Evolutionary conservation across 208 protist genomes (phyloP).

Genomic region (Leishmania arabica): DNA sequence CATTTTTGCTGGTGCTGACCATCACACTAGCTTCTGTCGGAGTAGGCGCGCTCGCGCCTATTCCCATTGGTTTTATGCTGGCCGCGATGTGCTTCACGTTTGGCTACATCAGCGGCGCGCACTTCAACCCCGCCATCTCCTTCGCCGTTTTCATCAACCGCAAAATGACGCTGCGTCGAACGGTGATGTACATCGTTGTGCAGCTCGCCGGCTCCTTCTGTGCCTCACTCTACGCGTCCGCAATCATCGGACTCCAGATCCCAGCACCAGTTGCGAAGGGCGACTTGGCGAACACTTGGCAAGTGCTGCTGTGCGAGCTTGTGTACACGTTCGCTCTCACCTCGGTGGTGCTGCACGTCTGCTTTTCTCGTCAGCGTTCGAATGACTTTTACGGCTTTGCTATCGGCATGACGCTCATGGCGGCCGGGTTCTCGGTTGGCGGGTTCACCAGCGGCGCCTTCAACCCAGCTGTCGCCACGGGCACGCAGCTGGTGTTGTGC

Average conservation of each 20-base stretch:
- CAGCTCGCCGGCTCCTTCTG: slow-evolving; percentile 82
- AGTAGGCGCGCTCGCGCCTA: slow-evolving; percentile 65
- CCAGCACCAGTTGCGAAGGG: slow-evolving; percentile 44
- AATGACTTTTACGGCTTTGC: slow-evolving; percentile 89
- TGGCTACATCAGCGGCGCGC: slow-evolving; percentile 90
- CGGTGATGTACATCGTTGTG: slow-evolving; percentile 68
- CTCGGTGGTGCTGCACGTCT: slow-evolving; percentile 81
- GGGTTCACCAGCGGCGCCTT: slow-evolving; percentile 73
- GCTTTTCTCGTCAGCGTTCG: slow-evolving; percentile 78
- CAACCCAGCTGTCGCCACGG: slow-evolving; percentile 82
- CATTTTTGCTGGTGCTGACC: slow-evolving; percentile 84
- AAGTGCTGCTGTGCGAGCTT: slow-evolving; percentile 72
- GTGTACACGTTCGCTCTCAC: slow-evolving; percentile 85
- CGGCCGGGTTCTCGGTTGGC: slow-evolving; percentile 74
- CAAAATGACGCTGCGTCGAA: slow-evolving; percentile 65
- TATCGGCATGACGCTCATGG: slow-evolving; percentile 70
- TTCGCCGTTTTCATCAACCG: slow-evolving; percentile 88
- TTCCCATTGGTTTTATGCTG: slow-evolving; percentile 90
- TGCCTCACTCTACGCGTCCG: slow-evolving; percentile 68
- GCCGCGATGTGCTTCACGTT: slow-evolving; percentile 92
- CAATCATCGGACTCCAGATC: slow-evolving; percentile 82
- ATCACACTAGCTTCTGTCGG: slow-evolving; percentile 71
- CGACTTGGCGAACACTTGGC: slow-evolving; percentile 56
- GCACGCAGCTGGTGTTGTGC: slow-evolving; percentile 70
- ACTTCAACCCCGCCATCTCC: slow-evolving; percentile 94